Base-by-base conservation (phyloP, 1,284 basidiomycete species). In the Peniophora sp. region DNA sequence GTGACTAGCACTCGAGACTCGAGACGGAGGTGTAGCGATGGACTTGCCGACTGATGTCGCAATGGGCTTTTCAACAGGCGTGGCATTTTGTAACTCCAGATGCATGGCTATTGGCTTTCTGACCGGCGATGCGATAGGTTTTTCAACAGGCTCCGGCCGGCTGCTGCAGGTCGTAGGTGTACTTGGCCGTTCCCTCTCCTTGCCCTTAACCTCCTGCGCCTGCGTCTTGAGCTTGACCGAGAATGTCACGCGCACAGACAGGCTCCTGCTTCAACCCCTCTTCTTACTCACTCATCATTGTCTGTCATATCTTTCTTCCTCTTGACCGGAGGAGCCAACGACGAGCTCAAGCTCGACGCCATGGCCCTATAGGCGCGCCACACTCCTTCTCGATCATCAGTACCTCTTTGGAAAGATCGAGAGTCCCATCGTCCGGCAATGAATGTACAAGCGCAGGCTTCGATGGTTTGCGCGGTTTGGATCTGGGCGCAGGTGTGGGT, bases 401-500 rank as follows among this genome's bases (percentile, higher is more conserved):
- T 27, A 90, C 85, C 61, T 90, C 87, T 61, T 88, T 85, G 2
- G 88, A 69, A 41, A 90, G 71, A 60, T 90, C 87, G 55, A 84
- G 79, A 22, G 83, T 85, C 11, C 83, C 85, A 63, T 88, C 86
- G 56, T 88, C 85, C 15, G 43, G 43, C n/a, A 24, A 59, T 79
- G 81, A 3, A 1, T 79, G 80, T 11, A 73, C 72, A 49, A 81
- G 78, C 3, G 59, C 68, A 54, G 53, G 57, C 60, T 68, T 66
- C 11, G 57, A n/a, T n/a, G n/a, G 57, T 43, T 65, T 67, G 55
- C 74, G 74, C 1, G 70, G 64, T 58, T 81, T 84, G 20, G 65
- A 57, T 51, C 68, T 64, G 6, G 65, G 59, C 43, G 59, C 53
- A 24, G 56, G 47, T 17, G 60, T 47, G 17, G 61, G 47, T 54